Conservation (phyloP, 2,329 filamentous ascomycete genomes). For the Diplodia mutila region DNA sequence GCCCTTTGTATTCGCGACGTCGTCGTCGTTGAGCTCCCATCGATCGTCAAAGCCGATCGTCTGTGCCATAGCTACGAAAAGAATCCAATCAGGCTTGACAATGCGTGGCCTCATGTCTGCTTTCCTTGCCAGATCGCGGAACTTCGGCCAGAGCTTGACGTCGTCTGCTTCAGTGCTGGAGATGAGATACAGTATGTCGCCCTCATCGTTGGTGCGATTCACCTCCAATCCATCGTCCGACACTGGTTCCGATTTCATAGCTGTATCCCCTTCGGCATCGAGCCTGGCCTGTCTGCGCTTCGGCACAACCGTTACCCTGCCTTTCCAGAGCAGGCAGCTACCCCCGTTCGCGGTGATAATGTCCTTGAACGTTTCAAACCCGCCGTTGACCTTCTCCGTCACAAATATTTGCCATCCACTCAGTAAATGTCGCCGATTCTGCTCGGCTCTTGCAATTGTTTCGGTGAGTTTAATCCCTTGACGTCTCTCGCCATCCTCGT, state of each 20-base stretch:
- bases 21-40: constrained; percentile 15
- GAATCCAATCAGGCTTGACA: constrained; percentile 84
- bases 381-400: constrained; percentile 76
- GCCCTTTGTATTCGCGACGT: not conserved
- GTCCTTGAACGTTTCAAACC: constrained; percentile 78
- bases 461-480: constrained; percentile 71
- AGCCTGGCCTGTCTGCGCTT: constrained; percentile 38
- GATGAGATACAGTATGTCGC: constrained; percentile 72
- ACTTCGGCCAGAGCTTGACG: constrained; percentile 75
- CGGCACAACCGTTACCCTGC: constrained; percentile 65
- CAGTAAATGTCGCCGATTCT: constrained; percentile 77
- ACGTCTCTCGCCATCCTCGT: constrained; percentile 72
- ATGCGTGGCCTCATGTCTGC: constrained; percentile 81
- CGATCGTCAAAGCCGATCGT: constrained; percentile 52
- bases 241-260: constrained; percentile 31
- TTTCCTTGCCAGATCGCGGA: constrained; percentile 75
- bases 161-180: constrained; percentile 70
- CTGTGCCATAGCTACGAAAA: constrained; percentile 89
- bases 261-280: constrained; percentile 37
- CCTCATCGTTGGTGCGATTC: constrained; percentile 58
- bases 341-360: constrained; percentile 92
- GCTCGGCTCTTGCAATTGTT: constrained; percentile 70
- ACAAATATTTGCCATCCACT: constrained; percentile 81
- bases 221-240: constrained; percentile 54
- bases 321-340: constrained; percentile 75